phyloP scores from a whole-genome alignment of 164 flowering plant species.

The Annona cherimola region DNA sequence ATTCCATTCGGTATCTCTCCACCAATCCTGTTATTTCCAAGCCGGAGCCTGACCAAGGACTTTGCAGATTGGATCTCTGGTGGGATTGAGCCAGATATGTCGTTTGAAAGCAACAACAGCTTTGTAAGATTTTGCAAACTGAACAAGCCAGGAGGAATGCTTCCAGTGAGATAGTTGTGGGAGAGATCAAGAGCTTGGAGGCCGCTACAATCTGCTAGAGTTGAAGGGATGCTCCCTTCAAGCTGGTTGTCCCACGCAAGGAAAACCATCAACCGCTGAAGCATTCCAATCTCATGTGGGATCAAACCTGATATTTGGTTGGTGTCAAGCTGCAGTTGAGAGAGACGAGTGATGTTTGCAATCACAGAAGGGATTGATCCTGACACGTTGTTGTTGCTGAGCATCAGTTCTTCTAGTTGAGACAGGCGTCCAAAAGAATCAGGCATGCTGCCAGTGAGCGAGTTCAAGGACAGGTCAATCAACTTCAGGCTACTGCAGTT shows the following conservation, averaged over 20 bases:
- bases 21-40: constrained; percentile 52
- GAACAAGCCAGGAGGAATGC: constrained; percentile 61
- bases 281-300: constrained; percentile 51
- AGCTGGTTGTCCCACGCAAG: constrained; percentile 71
- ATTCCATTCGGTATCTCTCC: constrained; percentile 67
- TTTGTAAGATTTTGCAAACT: constrained; percentile 67
- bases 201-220: constrained; percentile 36
- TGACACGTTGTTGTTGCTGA: constrained; percentile 62
- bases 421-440: constrained; percentile 43
- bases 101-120: constrained; percentile 68
- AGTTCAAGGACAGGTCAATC: constrained; percentile 75
- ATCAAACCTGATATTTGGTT: constrained; percentile 70
- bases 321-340: constrained; percentile 53
- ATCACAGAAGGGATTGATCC: constrained; percentile 59
- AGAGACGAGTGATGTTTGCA: constrained; percentile 38
- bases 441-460: constrained; percentile 70
- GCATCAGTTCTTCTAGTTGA: constrained; percentile 60
- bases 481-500: constrained; percentile 47
- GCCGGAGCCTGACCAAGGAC: constrained; percentile 63
- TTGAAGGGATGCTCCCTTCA: constrained; percentile 64
- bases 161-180: constrained; percentile 60
- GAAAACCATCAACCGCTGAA: constrained; percentile 41
- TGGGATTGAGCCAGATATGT: constrained; percentile 72
- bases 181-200: constrained; percentile 67
- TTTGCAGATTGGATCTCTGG: constrained; percentile 55